phyloP scores from a whole-genome alignment of 495 filamentous ascomycete species.

The Penicillium mononematosum region DNA sequence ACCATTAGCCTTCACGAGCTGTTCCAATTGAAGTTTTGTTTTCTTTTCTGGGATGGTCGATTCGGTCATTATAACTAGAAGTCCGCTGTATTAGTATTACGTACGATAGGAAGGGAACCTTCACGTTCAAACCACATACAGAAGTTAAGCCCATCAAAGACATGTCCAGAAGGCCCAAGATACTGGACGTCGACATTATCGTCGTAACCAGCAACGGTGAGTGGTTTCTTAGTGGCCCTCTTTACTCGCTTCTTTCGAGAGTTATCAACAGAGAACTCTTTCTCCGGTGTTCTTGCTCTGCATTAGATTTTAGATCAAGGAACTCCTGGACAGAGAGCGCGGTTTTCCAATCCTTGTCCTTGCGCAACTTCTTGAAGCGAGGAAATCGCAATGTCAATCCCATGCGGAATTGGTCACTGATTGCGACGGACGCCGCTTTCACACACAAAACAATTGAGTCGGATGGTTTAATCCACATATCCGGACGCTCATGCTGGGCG shows the following conservation, averaged over 20 bases:
- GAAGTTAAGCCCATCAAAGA: conserved; percentile 78
- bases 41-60: conserved; percentile 59
- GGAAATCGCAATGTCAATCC: conserved; percentile 86
- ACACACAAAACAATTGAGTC: conserved; percentile 85
- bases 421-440: conserved; percentile 80
- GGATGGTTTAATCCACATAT: conserved; percentile 89
- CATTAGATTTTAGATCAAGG: conserved; percentile 64
- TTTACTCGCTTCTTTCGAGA: conserved; percentile 62
- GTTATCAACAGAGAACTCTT: conserved; percentile 80
- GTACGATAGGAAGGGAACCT: not conserved
- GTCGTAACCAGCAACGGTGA: conserved; percentile 72
- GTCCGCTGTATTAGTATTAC: conserved; percentile 15
- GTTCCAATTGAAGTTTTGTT: conserved; percentile 77
- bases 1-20: conserved; percentile 82
- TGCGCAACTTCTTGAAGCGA: conserved; percentile 77
- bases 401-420: conserved; percentile 73
- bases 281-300: conserved; percentile 73
- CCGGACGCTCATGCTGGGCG: conserved; percentile 73
- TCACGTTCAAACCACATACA: conserved; percentile 46
- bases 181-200: conserved; percentile 50
- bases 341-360: conserved; percentile 79
- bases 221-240: conserved; percentile 59
- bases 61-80: conserved; percentile 62
- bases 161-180: conserved; percentile 52
- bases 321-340: conserved; percentile 79